A percentile compares a stretch with the other conserved stretches of the same genome.
Evolutionary conservation across 768 basidiomycete species (phyloP).

Genomic region (Rubroboletus pulcherrimus): DNA sequence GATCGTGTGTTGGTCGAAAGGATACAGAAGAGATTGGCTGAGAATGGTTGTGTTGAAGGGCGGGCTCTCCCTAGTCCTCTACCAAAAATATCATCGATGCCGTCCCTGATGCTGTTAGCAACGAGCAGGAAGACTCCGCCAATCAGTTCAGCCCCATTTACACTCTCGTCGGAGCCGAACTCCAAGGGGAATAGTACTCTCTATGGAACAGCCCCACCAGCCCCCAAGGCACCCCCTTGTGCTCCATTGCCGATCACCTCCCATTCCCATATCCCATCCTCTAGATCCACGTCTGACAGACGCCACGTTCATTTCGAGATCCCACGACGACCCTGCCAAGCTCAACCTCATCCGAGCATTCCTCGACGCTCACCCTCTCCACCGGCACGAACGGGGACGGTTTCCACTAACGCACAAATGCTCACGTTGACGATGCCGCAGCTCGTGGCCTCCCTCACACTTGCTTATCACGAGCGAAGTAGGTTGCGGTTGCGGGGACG

Average conservation of each 20-base stretch:
- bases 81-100: constrained; percentile 19
- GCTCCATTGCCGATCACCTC: constrained; percentile 6
- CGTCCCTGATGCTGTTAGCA: constrained; percentile 17
- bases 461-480: constrained; percentile 24
- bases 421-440: constrained; percentile 29
- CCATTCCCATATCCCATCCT: neutral
- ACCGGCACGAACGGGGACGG: constrained; percentile 13
- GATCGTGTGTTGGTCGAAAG: constrained; percentile 32
- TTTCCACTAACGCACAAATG: constrained; percentile 4
- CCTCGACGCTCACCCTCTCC: constrained; percentile 26
- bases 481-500: constrained; percentile 21
- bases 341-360: constrained; percentile 2
- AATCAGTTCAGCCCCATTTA: neutral
- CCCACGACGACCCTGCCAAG: neutral
- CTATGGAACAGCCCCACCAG: neutral
- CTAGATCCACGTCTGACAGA: constrained; percentile 4
- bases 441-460: constrained; percentile 29
- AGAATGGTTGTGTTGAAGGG: constrained; percentile 31
- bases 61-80: constrained; percentile 16
- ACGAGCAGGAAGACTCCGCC: constrained; percentile 7
- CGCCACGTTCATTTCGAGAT: constrained; percentile 26
- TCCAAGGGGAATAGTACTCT: neutral
- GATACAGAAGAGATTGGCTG: constrained; percentile 31
- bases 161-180: neutral
- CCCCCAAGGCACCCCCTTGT: neutral